These are phyloP conservation scores for Allomyces macrogynus DNA, from an alignment of 192 early-diverging fungal genomes.

Conservation along the genomic window DNA sequence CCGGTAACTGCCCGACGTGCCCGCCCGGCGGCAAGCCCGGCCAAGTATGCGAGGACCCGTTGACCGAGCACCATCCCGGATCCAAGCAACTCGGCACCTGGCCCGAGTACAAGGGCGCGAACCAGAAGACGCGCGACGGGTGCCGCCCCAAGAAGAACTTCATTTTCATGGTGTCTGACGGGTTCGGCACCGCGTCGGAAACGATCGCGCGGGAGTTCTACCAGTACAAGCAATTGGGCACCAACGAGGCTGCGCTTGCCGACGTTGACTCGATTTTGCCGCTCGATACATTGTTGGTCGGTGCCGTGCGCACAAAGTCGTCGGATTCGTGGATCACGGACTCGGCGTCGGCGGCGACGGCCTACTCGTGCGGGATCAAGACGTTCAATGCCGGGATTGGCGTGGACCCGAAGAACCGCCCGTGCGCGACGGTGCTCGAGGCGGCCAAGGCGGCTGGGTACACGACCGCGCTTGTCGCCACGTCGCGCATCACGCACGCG, in stretches of 20 bases:
- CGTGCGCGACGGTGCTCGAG: conserved; percentile 37
- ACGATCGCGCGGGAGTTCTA: conserved; percentile 25
- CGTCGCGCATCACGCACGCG: conserved; percentile 36
- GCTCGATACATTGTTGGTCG: conserved; percentile 25
- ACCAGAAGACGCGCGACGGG: not conserved
- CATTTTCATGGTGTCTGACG: conserved; percentile 40
- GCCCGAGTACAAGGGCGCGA: not conserved
- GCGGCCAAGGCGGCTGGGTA: conserved; percentile 26
- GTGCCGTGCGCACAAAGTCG: conserved; percentile 26
- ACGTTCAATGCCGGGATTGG: conserved; percentile 33
- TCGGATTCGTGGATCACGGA: conserved; percentile 29
- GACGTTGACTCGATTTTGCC: conserved; percentile 11
- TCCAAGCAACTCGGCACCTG: not conserved
- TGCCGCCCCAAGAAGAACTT: conserved; percentile 12
- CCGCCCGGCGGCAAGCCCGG: no score
- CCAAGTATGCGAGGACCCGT: not conserved
- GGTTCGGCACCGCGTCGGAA: conserved; percentile 35
- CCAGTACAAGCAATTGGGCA: not conserved
- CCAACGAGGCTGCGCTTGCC: conserved; percentile 2
- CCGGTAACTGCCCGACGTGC: no score
- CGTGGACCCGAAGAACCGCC: conserved; percentile 13
- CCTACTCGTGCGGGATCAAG: conserved; percentile 27
- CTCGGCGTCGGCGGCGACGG: conserved; percentile 39
- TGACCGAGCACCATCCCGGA: not conserved
- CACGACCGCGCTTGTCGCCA: conserved; percentile 29